phyloP scores from a whole-genome alignment of 2,329 filamentous ascomycete genomes.

The Calonectria hawksworthii region DNA sequence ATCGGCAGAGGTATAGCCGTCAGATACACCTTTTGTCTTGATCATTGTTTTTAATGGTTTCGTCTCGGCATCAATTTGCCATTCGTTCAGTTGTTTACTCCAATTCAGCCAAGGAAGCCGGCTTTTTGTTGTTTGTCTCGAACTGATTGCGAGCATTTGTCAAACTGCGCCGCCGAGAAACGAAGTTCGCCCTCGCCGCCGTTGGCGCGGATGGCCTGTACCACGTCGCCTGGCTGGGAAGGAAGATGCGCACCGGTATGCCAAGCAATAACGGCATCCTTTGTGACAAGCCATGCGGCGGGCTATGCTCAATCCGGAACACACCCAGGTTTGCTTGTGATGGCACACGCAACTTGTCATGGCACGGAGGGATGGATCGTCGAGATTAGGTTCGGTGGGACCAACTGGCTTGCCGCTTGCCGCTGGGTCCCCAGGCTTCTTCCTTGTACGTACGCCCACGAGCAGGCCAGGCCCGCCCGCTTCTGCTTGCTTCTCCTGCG shows the following conservation, averaged over 20 bases:
- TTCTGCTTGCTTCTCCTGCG: neutral
- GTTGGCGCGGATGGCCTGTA: conserved; percentile 2
- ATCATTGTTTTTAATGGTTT: neutral
- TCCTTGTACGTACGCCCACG: neutral
- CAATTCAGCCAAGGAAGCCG: neutral
- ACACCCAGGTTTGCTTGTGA: neutral
- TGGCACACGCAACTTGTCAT: conserved; percentile 10
- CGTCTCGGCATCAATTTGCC: neutral
- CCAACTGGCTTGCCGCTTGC: conserved; percentile 14
- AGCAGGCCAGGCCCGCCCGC: neutral
- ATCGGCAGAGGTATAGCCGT: neutral
- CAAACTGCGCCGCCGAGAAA: neutral
- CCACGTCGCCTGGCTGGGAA: neutral
- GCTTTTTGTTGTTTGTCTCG: neutral
- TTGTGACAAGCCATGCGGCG: neutral
- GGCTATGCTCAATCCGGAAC: conserved; percentile 1
- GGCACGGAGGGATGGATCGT: conserved; percentile 35
- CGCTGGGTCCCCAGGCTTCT: neutral
- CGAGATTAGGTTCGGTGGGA: conserved; percentile 49
- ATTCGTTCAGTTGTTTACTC: too few species aligned
- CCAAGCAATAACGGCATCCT: conserved; percentile 13
- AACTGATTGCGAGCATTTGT: neutral
- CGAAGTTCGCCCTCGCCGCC: neutral
- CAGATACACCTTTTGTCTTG: neutral
- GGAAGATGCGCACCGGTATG: conserved; percentile 6